These are phyloP conservation scores for Xylaria longipes DNA, from an alignment of 495 filamentous ascomycete species.

Conservation along the genomic window DNA sequence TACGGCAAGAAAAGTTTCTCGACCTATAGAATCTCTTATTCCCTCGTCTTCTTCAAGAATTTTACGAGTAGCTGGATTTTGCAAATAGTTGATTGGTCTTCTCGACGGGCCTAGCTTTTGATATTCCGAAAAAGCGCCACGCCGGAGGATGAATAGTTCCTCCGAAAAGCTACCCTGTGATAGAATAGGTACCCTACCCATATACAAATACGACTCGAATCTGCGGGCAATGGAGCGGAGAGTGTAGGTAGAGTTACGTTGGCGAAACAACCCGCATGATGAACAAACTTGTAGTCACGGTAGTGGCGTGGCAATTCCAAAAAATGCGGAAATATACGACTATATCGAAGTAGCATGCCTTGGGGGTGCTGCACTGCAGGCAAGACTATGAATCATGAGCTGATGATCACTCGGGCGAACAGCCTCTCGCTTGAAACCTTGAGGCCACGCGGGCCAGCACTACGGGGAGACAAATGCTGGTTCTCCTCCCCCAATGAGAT, in stretches of 20 bases:
- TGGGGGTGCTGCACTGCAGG: not conserved
- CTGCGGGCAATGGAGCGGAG: slow-evolving; percentile 7
- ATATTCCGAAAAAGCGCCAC: slow-evolving; percentile 6
- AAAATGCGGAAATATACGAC: not conserved
- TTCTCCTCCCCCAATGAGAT: slow-evolving; percentile 24
- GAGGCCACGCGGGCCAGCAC: slow-evolving; percentile 23
- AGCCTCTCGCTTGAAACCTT: slow-evolving; percentile 13
- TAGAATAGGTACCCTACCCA: not conserved
- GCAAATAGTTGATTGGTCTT: not conserved
- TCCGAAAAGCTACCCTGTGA: slow-evolving; percentile 7
- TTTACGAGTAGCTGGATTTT: not conserved
- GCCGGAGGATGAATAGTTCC: slow-evolving; percentile 5
- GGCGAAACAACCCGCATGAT: not conserved
- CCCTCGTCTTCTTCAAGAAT: not conserved
- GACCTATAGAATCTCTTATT: not conserved
- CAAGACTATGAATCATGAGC: slow-evolving; percentile 10
- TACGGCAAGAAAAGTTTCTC: not conserved
- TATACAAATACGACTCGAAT: slow-evolving; percentile 4
- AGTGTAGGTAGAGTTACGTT: not conserved
- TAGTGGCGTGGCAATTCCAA: slow-evolving; percentile 10
- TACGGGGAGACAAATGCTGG: not conserved
- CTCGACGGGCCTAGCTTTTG: not conserved
- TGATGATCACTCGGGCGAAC: slow-evolving; percentile 8
- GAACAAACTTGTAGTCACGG: not conserved
- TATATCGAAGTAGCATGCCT: not conserved